Conservation (phyloP, 371 early-diverging fungal genomes). For the Syncephalastrum racemosum region DNA sequence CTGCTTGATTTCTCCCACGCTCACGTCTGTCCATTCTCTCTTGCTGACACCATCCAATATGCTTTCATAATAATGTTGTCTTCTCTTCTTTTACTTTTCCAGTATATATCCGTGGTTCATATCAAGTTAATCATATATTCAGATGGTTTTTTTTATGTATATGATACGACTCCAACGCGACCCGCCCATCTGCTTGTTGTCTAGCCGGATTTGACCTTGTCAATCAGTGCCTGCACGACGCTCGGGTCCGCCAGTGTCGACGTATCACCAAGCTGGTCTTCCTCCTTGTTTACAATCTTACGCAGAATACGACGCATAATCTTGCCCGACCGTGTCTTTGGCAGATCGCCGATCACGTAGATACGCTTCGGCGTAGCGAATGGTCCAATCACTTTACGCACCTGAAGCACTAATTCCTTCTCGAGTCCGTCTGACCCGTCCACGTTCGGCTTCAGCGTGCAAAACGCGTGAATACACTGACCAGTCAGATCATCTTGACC, state of each 20-base stretch:
- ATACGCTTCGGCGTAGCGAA: constrained; percentile 92
- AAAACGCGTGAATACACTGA: constrained; percentile 75
- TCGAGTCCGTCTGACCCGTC: constrained; percentile 49
- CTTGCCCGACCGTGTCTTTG: constrained; percentile 98
- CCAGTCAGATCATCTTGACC: constrained; percentile 94
- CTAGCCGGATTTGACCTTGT: neutral
- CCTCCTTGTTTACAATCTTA: constrained; percentile 87
- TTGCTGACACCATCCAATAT: too few relatives aligned
- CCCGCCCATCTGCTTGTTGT: too few relatives aligned
- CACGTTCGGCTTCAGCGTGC: constrained; percentile 64
- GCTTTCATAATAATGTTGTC: too few relatives aligned
- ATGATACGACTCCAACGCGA: too few relatives aligned
- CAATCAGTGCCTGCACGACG: constrained; percentile 14
- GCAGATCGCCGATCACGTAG: constrained; percentile 84
- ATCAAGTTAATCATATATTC: too few relatives aligned
- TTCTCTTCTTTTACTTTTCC: too few relatives aligned
- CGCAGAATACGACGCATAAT: constrained; percentile 94
- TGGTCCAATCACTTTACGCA: constrained; percentile 92
- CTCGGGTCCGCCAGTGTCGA: constrained; percentile 85
- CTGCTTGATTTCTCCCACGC: too few relatives aligned
- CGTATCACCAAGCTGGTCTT: constrained; percentile 84
- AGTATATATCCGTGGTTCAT: too few relatives aligned
- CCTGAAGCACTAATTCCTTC: constrained; percentile 70
- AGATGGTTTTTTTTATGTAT: too few relatives aligned
- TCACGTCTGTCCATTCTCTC: too few relatives aligned